These are phyloP conservation scores for Calonectria pseudoturangicola DNA, from an alignment of 2,329 filamentous ascomycete genomes.

Conservation along the genomic window DNA sequence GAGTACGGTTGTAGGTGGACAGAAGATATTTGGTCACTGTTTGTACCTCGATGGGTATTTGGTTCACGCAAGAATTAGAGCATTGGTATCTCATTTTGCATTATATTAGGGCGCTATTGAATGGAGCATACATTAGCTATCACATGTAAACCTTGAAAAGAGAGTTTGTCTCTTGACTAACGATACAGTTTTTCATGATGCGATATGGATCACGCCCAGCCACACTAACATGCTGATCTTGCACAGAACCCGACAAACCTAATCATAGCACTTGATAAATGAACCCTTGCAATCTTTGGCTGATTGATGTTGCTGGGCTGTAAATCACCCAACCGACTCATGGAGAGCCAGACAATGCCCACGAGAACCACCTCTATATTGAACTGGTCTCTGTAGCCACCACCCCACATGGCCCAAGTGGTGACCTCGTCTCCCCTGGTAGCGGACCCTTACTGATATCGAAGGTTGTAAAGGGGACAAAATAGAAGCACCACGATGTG, in stretches of 20 bases:
- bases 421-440: slow-evolving; percentile 61
- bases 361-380: neutral
- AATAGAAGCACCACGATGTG: slow-evolving; percentile 63
- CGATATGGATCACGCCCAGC: too few relatives aligned
- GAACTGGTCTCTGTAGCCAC: slow-evolving; percentile 29
- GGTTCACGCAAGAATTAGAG: neutral
- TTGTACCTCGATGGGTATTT: neutral
- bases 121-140: neutral
- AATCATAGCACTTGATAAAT: too few relatives aligned
- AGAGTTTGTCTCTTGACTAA: neutral
- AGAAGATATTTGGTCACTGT: neutral
- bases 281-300: too few relatives aligned
- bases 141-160: neutral
- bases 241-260: too few relatives aligned
- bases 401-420: slow-evolving; percentile 56
- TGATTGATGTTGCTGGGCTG: too few relatives aligned
- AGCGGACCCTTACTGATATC: slow-evolving; percentile 58
- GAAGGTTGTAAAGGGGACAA: slow-evolving; percentile 61
- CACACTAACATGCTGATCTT: too few relatives aligned
- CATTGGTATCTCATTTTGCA: neutral
- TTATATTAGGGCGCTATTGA: neutral
- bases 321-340: too few relatives aligned
- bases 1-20: neutral
- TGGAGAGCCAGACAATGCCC: neutral
- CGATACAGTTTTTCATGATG: neutral